Percentiles rank a stretch among this genome's conserved stretches.
phyloP scores from a whole-genome alignment of 2,329 filamentous ascomycete species.

The Acephala macrosclerotiorum region DNA sequence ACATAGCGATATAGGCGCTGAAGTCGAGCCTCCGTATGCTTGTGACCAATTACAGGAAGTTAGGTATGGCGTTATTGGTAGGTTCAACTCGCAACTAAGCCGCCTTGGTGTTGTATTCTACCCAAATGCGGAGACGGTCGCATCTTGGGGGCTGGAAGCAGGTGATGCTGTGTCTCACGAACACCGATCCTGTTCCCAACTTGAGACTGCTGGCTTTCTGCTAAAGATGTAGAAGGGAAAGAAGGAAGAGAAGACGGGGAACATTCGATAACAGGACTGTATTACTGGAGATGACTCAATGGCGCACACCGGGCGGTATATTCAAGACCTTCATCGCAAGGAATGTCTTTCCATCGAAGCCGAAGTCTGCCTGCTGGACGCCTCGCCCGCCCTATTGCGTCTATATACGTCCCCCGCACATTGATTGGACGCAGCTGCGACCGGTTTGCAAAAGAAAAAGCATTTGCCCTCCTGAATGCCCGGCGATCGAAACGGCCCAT shows the following conservation, averaged over 20 bases:
- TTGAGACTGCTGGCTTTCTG: neutral
- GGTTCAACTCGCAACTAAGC: neutral
- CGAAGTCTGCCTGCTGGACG: conserved; percentile 29
- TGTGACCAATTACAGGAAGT: too few relatives aligned
- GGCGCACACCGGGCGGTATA: neutral
- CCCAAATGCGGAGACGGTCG: neutral
- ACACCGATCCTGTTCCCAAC: neutral
- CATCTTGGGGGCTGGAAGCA: neutral
- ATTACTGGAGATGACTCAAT: neutral
- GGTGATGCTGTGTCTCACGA: neutral
- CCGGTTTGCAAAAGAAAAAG: neutral
- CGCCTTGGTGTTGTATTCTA: neutral
- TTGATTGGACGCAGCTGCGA: neutral
- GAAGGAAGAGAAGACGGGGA: neutral
- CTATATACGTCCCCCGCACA: neutral
- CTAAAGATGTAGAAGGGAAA: neutral
- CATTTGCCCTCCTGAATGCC: neutral
- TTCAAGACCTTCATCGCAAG: neutral
- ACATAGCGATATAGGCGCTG: too few relatives aligned
- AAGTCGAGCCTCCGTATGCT: too few relatives aligned
- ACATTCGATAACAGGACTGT: neutral
- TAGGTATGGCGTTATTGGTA: neutral
- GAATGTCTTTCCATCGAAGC: neutral
- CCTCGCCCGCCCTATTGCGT: conserved; percentile 32
- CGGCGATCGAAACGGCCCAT: neutral